Evolutionary conservation across 805 yeast genomes (phyloP).

Genomic region (Myxozyma neotropica): DNA sequence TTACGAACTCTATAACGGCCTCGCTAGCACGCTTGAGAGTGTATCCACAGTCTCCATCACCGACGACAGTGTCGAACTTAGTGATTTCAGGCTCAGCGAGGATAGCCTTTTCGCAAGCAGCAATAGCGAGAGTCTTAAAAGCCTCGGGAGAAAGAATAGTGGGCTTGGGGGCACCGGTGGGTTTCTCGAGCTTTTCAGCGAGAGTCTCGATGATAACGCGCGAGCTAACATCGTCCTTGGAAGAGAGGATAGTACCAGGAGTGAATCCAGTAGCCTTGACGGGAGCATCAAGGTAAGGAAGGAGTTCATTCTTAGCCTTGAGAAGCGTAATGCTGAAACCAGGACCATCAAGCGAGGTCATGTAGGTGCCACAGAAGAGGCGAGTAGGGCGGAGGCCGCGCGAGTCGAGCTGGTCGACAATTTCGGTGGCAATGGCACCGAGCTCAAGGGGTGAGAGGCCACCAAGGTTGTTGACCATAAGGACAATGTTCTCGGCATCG

Average conservation of each 20-base stretch:
- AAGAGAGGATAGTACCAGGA: slow-evolving; percentile 37
- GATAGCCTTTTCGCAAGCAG: slow-evolving; percentile 57
- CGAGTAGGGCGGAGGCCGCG: slow-evolving; percentile 62
- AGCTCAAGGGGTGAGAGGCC: slow-evolving; percentile 84
- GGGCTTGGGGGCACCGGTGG: slow-evolving; percentile 36
- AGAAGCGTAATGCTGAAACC: slow-evolving; percentile 86
- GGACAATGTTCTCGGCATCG: slow-evolving; percentile 62
- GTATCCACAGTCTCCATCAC: slow-evolving; percentile 98
- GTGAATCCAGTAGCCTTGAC: slow-evolving; percentile 87
- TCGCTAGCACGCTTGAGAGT: slow-evolving; percentile 82
- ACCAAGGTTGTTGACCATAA: slow-evolving; percentile 83
- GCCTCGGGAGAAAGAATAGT: slow-evolving; percentile 42
- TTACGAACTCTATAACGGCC: slow-evolving; percentile 61
- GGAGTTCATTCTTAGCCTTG: slow-evolving; percentile 61
- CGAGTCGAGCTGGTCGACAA: slow-evolving; percentile 29
- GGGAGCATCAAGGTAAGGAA: slow-evolving; percentile 66
- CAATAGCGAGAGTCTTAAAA: slow-evolving; percentile 45
- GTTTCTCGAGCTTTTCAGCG: slow-evolving; percentile 33
- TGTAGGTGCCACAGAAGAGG: slow-evolving; percentile 73
- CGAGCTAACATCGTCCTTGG: slow-evolving; percentile 38
- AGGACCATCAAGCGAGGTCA: slow-evolving; percentile 88
- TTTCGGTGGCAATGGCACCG: slow-evolving; percentile 65
- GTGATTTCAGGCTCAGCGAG: slow-evolving; percentile 83
- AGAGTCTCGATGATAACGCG: slow-evolving; percentile 20
- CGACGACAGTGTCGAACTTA: slow-evolving; percentile 81